Percentiles rank a stretch among this genome's conserved stretches.
Evolutionary conservation across 345 rosid genomes (phyloP).

Genomic region (Eucalyptus erythrocorys): DNA sequence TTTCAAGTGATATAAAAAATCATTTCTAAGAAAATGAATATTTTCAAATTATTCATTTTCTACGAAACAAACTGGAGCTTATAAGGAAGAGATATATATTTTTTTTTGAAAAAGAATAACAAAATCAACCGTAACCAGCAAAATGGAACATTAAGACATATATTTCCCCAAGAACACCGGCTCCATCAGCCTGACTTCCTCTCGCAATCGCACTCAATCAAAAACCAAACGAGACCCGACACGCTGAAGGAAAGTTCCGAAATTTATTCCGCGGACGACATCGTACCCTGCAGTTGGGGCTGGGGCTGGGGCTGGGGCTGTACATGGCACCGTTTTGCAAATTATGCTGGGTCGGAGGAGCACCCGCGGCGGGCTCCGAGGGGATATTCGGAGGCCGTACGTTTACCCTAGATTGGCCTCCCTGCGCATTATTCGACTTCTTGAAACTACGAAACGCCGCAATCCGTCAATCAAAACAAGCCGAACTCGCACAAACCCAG

Average conservation of each 20-base stretch:
- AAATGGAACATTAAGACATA: background rate
- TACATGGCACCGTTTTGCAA: slow-evolving; percentile 45
- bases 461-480: background rate
- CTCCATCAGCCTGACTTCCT: background rate
- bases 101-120: no score
- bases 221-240: background rate
- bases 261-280: background rate
- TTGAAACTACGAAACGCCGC: slow-evolving; percentile 29
- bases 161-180: background rate
- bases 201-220: background rate
- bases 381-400: slow-evolving; percentile 17
- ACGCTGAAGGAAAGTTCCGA: background rate
- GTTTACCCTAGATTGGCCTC: slow-evolving; percentile 55
- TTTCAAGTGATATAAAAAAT: no score
- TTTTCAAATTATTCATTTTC: no score
- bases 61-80: no score
- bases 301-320: slow-evolving; percentile 20
- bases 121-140: background rate
- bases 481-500: background rate
- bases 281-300: slow-evolving; percentile 39
- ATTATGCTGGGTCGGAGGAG: slow-evolving; percentile 17
- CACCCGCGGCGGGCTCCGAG: slow-evolving; percentile 10
- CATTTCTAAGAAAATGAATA: no score
- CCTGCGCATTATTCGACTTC: slow-evolving; percentile 67
- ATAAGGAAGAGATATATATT: no score